Base-by-base conservation (phyloP, 2,329 filamentous ascomycete species). In the Fusarium scirpi region DNA sequence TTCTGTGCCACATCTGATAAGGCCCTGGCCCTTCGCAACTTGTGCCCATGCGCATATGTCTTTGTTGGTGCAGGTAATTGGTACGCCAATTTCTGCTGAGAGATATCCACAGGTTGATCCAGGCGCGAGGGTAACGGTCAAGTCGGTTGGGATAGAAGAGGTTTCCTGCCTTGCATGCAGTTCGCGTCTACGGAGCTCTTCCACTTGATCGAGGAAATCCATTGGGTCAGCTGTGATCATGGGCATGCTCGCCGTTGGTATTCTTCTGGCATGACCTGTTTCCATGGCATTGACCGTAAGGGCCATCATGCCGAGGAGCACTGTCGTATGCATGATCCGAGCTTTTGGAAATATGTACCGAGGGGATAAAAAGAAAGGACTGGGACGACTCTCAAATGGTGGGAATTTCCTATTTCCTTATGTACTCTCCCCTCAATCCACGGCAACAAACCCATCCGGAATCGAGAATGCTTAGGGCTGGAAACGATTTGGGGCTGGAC, bases 331-430 rank as follows among this genome's bases (percentile, higher is more conserved):
- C 58, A 62, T 62, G 2, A 8, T 20, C 12, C 8, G 10, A 5
- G 8, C 1, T 9, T 3, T 6, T 10, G 4, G 9, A 9, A 7
- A 16, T 27, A 4, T 24, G 5, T 12, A 15, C 4, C 3, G 1
- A 15, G 8, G 15, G 20, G 3, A 3, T 6, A 15, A 8, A 0
- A 38, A 6, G 13, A 5, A 12, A 15, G 10, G 4, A 13, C 3
- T 8, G 5, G 6, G 7, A 9, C 2, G 8, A 4, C n/a, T 13
- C 16, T 5, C 4, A 3, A 1, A 15, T 2, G 7, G 9, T 9
- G 9, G 49, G 24, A 20, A 41, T 18, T 13, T 15, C 9, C 3
- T 2, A 25, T 20, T 16, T 2, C 7, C 3, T 27, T 40, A 20
- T 27, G n/a, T 48, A 16, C 22, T 13, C 5, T 16, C 4, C 22